A percentile compares a stretch with the other conserved stretches of the same genome.
These are phyloP conservation scores for Podosphaera xanthii DNA, from an alignment of 2,329 filamentous ascomycete species.

Conservation along the genomic window DNA sequence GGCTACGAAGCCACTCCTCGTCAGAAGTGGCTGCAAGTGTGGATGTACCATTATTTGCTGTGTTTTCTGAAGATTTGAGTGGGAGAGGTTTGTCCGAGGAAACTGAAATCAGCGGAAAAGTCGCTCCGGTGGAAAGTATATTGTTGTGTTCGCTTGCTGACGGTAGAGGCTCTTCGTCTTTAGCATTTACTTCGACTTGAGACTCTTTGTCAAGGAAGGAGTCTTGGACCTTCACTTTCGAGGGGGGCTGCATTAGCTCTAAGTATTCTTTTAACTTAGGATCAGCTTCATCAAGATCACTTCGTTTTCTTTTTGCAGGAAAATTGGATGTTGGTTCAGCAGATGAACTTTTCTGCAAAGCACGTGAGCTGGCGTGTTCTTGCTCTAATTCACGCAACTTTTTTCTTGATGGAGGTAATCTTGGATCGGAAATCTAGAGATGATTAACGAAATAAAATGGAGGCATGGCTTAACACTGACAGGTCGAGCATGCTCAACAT, in stretches of 20 bases:
- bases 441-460: neutral
- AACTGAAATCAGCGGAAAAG: too few relatives aligned
- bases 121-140: too few relatives aligned
- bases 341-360: conserved; percentile 12
- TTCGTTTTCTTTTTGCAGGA: conserved; percentile 41
- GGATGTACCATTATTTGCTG: conserved; percentile 14
- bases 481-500: conserved; percentile 68
- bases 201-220: conserved; percentile 7
- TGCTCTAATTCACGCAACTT: conserved; percentile 17
- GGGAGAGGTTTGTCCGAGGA: too few relatives aligned
- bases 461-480: conserved; percentile 24
- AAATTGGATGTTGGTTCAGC: conserved; percentile 17
- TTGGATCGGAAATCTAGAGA: conserved; percentile 17
- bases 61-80: neutral
- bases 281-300: conserved; percentile 35
- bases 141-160: too few relatives aligned
- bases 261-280: conserved; percentile 73
- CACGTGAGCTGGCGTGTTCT: conserved; percentile 9
- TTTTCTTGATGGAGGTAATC: conserved; percentile 18
- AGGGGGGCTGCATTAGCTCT: conserved; percentile 51
- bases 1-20: conserved; percentile 74
- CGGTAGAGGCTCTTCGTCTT: too few relatives aligned
- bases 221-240: conserved; percentile 39
- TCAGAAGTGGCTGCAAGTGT: conserved; percentile 14
- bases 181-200: neutral